Conservation (phyloP, 2,329 filamentous ascomycete species). For the Hymenotorrendiella dingleyae region DNA sequence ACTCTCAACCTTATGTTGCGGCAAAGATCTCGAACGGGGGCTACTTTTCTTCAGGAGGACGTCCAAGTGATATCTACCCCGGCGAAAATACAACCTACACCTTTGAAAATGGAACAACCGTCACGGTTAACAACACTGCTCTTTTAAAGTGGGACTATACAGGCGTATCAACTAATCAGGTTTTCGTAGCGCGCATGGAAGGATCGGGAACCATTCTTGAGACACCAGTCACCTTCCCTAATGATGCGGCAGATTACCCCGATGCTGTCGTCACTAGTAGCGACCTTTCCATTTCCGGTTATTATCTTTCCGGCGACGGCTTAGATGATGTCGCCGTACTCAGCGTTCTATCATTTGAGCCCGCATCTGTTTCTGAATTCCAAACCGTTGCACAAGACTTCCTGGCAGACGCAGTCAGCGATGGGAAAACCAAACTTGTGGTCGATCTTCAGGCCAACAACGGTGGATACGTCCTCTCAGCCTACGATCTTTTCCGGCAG, state of each 20-base stretch:
- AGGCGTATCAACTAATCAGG: slow-evolving; percentile 23
- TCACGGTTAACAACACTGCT: slow-evolving; percentile 31
- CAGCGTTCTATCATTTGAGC: slow-evolving; percentile 20
- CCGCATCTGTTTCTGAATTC: slow-evolving; percentile 18
- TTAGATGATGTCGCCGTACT: slow-evolving; percentile 24
- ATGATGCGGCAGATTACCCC: slow-evolving; percentile 19
- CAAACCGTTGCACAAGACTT: slow-evolving; percentile 30
- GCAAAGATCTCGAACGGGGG: slow-evolving; percentile 22
- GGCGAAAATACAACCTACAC: slow-evolving; percentile 32
- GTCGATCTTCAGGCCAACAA: slow-evolving; percentile 56
- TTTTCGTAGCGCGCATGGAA: slow-evolving; percentile 24
- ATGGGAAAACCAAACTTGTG: slow-evolving; percentile 51
- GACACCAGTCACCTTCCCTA: slow-evolving; percentile 3
- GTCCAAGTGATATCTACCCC: slow-evolving; percentile 31
- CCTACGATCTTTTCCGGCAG: slow-evolving; percentile 43
- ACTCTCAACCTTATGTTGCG: slow-evolving; percentile 24
- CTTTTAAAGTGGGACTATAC: slow-evolving; percentile 28
- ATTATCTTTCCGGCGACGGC: slow-evolving; percentile 19
- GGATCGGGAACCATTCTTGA: background rate
- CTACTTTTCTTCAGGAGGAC: slow-evolving; percentile 32
- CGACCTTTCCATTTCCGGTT: slow-evolving; percentile 22
- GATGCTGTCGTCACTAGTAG: slow-evolving; percentile 18
- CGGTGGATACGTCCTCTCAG: slow-evolving; percentile 46
- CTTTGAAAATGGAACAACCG: slow-evolving; percentile 34
- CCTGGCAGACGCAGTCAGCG: slow-evolving; percentile 38